phyloP scores from a whole-genome alignment of 108 stramenopile species.

The Aurantiochytrium sp. region DNA sequence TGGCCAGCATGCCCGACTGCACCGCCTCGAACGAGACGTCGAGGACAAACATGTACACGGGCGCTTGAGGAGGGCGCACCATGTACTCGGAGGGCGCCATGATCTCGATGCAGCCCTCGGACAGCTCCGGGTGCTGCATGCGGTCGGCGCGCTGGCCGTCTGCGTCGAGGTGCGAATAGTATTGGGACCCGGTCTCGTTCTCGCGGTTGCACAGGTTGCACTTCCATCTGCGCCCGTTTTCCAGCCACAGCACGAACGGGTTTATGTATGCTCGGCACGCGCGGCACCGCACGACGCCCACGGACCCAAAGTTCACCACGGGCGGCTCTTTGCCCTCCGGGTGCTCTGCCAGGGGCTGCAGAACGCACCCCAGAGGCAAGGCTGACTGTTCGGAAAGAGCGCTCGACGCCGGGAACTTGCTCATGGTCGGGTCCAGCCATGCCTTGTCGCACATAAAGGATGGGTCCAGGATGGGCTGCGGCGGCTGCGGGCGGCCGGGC shows the following conservation, averaged over 20 bases:
- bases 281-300: slow-evolving; percentile 94
- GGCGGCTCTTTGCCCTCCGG: slow-evolving; percentile 23
- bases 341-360: slow-evolving; percentile 15
- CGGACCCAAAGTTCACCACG: slow-evolving; percentile 84
- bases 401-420: not conserved
- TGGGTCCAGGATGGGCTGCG: not conserved
- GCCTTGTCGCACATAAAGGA: not conserved
- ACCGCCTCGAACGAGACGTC: slow-evolving; percentile 86
- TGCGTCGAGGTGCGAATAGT: slow-evolving; percentile 92
- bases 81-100: slow-evolving; percentile 95
- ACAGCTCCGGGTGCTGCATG: slow-evolving; percentile 82
- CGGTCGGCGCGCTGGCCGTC: slow-evolving; percentile 76
- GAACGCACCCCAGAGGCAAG: not conserved
- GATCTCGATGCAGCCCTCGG: slow-evolving; percentile 77
- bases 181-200: slow-evolving; percentile 82
- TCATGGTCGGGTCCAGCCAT: not conserved
- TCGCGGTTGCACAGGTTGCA: slow-evolving; percentile 93
- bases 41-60: slow-evolving; percentile 90
- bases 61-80: slow-evolving; percentile 96
- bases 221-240: slow-evolving; percentile 86
- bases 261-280: slow-evolving; percentile 97
- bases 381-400: not conserved
- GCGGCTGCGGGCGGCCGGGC: not conserved
- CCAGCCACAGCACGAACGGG: slow-evolving; percentile 91
- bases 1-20: slow-evolving; percentile 73